Evolutionary conservation across 306 rosid species (phyloP).

Genomic region (Casuarina glauca): DNA sequence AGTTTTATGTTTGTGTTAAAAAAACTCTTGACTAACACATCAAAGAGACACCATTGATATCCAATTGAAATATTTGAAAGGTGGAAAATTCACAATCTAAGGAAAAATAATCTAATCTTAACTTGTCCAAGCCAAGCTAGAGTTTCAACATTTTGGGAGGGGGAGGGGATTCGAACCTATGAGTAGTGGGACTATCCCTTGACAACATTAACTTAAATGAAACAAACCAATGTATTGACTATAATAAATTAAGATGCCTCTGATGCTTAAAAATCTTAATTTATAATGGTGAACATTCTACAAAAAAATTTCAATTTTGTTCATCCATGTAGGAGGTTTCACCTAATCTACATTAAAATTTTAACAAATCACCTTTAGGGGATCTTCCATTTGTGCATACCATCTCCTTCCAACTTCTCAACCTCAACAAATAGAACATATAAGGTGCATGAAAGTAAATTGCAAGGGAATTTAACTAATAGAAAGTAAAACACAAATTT

Average conservation of each 20-base stretch:
- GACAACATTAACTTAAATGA: neutral
- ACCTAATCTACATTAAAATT: constrained; percentile 1
- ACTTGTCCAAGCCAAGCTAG: neutral
- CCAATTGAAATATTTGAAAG: neutral
- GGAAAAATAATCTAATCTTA: neutral
- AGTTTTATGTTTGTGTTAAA: neutral
- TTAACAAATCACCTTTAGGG: neutral
- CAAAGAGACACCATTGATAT: neutral
- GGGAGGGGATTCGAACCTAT: too few relatives aligned
- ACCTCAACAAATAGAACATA: neutral
- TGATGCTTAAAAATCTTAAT: neutral
- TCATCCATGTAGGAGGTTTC: neutral
- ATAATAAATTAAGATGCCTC: neutral
- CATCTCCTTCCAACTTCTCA: neutral
- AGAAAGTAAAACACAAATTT: too few relatives aligned
- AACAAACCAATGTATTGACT: neutral
- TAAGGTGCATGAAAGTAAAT: neutral
- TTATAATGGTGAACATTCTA: neutral
- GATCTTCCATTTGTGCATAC: neutral
- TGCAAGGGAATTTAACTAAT: too few relatives aligned
- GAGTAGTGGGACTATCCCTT: too few relatives aligned
- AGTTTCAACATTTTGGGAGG: neutral
- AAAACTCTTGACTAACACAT: neutral
- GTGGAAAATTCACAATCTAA: neutral
- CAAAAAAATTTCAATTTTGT: neutral